Percentiles rank a stretch among this genome's conserved stretches.
These are phyloP conservation scores for Colletotrichum truncatum DNA, from an alignment of 2,329 filamentous ascomycete genomes.

Conservation along the genomic window DNA sequence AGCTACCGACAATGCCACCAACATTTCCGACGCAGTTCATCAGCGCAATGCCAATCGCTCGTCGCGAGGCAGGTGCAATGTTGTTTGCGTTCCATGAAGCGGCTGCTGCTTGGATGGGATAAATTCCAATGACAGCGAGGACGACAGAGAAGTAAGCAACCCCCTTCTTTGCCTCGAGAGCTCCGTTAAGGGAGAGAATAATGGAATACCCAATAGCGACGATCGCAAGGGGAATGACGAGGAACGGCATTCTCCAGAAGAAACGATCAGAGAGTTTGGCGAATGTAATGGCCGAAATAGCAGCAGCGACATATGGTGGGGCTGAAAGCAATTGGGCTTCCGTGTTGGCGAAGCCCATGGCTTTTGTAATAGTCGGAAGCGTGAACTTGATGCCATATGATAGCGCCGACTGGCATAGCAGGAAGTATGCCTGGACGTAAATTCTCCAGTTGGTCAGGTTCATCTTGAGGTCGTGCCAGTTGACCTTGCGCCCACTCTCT, in stretches of 20 bases:
- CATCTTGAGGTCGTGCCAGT: slow-evolving; percentile 40
- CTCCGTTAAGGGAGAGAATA: slow-evolving; percentile 23
- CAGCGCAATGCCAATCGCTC: slow-evolving; percentile 38
- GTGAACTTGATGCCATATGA: slow-evolving; percentile 48
- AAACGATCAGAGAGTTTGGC: slow-evolving; percentile 75
- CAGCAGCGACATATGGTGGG: slow-evolving; percentile 36
- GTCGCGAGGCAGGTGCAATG: slow-evolving; percentile 34
- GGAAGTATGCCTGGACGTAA: slow-evolving; percentile 44
- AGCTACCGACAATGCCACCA: slow-evolving; percentile 40
- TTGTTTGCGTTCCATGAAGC: slow-evolving; percentile 35
- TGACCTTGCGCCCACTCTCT: slow-evolving; percentile 32
- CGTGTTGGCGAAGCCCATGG: slow-evolving; percentile 44
- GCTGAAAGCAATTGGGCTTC: slow-evolving; percentile 39
- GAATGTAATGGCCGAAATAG: slow-evolving; percentile 65
- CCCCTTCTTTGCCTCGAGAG: slow-evolving; percentile 9
- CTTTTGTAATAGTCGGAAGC: slow-evolving; percentile 44
- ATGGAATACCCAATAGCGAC: slow-evolving; percentile 28
- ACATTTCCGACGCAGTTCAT: slow-evolving; percentile 42
- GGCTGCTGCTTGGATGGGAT: slow-evolving; percentile 28
- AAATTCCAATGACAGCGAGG: slow-evolving; percentile 27
- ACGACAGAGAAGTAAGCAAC: slow-evolving; percentile 31
- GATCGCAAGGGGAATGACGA: slow-evolving; percentile 24
- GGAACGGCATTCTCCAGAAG: slow-evolving; percentile 63
- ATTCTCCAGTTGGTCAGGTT: slow-evolving; percentile 42
- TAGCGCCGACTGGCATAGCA: slow-evolving; percentile 39